Evolutionary conservation across 116 monocot species (phyloP), one percentile per base, ranked within the genome.

Genomic region (Trichopus zeylanicus): DNA sequence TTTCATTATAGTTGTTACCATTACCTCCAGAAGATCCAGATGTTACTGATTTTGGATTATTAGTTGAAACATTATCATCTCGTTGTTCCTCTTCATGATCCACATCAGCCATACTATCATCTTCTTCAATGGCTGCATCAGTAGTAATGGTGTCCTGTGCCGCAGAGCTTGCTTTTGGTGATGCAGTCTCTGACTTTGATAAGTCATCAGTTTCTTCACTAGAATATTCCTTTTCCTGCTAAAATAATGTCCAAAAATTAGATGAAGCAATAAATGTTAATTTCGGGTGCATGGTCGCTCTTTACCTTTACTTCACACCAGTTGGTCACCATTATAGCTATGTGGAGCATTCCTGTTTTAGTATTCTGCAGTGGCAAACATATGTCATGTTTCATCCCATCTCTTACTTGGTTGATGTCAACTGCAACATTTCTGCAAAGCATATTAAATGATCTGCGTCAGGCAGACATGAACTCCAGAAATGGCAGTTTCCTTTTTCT

Each of bases 311-410:
- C 53, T 19, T 25, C 48, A 8, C 39, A 54, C 9, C 30, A 31
- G 55, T 73, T 66, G 53, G 56, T 3, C n/a, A 89, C 49, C 23
- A 88, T 93, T 34, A 88, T 57, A 46, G 93, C 86, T 16, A 95
- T 29, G 67, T 70, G 95, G 57, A 95, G 57, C 49, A 72, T 81
- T 64, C 95, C 95, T 60, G 55, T 79, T 63, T 81, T 86, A 27
- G 86, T 75, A 66, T 91, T 84, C 61, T 62, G 57, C 64, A 97
- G 47, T 19, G 73, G 10, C 22, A 86, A 15, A 89, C 95, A 95
- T 30, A 63, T 77, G 16, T 89, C 90, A 66, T 95, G 81, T 53
- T 81, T 81, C 28, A 76, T 67, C 47, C 95, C 90, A 56, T 63
- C 86, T 58, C 67, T 78, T 9, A 83, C 29, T 13, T 84, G 71